These are phyloP conservation scores for Cutaneotrichosporon cavernicola DNA, from an alignment of 1,284 basidiomycete species.

Conservation along the genomic window DNA sequence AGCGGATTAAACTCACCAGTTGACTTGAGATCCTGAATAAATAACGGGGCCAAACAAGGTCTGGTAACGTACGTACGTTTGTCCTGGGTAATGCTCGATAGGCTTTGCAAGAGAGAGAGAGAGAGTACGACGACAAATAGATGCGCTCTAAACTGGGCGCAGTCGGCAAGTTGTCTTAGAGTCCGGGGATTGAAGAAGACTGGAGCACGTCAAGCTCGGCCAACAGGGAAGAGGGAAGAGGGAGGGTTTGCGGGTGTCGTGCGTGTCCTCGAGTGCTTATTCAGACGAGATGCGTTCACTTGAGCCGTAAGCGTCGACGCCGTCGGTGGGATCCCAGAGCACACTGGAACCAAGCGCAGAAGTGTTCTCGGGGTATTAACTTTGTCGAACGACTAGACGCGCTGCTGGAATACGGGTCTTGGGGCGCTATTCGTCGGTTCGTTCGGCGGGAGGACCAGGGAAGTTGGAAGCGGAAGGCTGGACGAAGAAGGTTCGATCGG, in stretches of 20 bases:
- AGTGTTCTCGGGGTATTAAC: conserved; percentile 3
- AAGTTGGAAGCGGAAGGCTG: too few species aligned
- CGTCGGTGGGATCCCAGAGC: neutral
- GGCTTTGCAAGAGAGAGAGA: neutral
- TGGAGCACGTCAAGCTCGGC: neutral
- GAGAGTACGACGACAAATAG: neutral
- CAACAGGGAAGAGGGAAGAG: neutral
- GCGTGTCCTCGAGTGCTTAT: neutral
- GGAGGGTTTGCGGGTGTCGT: neutral
- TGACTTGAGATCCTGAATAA: neutral
- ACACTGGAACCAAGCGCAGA: neutral
- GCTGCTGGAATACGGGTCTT: neutral
- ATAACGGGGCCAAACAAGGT: neutral
- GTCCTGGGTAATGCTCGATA: neutral
- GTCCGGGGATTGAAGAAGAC: neutral
- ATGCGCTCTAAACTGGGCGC: neutral
- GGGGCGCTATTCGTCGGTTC: neutral
- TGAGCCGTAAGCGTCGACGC: neutral
- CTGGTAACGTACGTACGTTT: neutral
- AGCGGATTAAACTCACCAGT: conserved; percentile 2
- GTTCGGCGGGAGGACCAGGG: neutral
- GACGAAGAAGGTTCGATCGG: neutral
- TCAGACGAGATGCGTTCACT: neutral
- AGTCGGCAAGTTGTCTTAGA: neutral
- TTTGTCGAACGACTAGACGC: neutral